phyloP scores from a whole-genome alignment of 371 early-diverging fungal species.

The Fennellomyces sp. region DNA sequence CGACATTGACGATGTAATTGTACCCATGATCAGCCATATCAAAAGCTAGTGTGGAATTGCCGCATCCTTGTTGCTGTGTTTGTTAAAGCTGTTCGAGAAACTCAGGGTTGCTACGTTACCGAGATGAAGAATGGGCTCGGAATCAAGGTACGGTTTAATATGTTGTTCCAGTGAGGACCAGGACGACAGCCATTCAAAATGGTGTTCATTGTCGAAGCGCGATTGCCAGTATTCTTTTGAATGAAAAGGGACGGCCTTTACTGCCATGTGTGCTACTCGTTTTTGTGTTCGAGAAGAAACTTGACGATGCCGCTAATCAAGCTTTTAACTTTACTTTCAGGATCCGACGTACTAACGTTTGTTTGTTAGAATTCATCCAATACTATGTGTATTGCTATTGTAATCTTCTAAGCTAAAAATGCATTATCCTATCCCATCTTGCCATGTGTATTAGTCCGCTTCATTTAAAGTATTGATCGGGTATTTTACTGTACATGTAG shows the following conservation, averaged over 20 bases:
- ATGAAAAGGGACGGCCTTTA: slow-evolving; percentile 41
- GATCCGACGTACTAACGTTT: too few relatives aligned
- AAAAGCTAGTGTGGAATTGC: slow-evolving; percentile 53
- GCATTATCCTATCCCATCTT: too few relatives aligned
- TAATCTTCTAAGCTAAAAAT: too few relatives aligned
- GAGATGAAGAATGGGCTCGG: slow-evolving; percentile 32
- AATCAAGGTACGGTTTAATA: slow-evolving; percentile 20
- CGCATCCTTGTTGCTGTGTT: slow-evolving; percentile 43
- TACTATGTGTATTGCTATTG: too few relatives aligned
- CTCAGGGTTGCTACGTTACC: slow-evolving; percentile 12
- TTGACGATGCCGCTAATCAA: too few relatives aligned
- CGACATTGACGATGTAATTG: slow-evolving; percentile 35
- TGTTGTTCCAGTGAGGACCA: slow-evolving; percentile 25
- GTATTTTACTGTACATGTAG: too few relatives aligned
- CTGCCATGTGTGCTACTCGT: slow-evolving; percentile 10
- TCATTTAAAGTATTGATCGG: too few relatives aligned
- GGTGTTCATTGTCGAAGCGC: slow-evolving; percentile 47
- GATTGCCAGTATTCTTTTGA: slow-evolving; percentile 50
- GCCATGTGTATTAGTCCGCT: too few relatives aligned
- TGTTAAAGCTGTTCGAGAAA: neutral
- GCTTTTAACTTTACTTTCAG: too few relatives aligned
- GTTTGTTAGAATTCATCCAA: too few relatives aligned
- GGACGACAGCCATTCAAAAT: slow-evolving; percentile 43
- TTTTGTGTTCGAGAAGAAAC: too few relatives aligned
- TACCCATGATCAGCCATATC: slow-evolving; percentile 44